Base-by-base conservation (phyloP, 345 rosid species). In the Tarenaya hassleriana region DNA sequence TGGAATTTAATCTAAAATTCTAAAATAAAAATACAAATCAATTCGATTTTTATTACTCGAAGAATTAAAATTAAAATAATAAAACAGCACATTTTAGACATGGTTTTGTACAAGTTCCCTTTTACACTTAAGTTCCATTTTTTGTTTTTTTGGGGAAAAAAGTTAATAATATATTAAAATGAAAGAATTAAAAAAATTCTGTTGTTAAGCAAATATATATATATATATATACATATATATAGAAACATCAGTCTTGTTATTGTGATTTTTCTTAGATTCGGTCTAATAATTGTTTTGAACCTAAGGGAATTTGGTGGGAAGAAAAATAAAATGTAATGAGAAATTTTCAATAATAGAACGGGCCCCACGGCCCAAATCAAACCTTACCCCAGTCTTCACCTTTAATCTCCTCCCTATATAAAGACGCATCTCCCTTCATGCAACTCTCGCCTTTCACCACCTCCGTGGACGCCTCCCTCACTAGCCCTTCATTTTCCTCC, bases 401-500 rank as follows among this genome's bases (percentile, higher is more conserved):
- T 31, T n/a, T 48, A 47, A 1, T 47, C 43, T 6, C 27, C 43
- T 31, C 4, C 66, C 72, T 86, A 86, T 89, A 83, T 62, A 83
- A 76, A 0, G 17, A 8, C 0, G 10, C 75, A 13, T 47, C 53
- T 11, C 58, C 60, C 1, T 46, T 48, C 86, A 72, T 57, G 75
- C 78, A 79, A 58, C 45, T 75, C 95, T 83, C 94, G 84, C 95
- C 34, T 66, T 68, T 37, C 67, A 63, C 55, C 49, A 35, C 43
- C 39, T 61, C 41, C 39, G 24, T 48, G 34, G 37, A 10, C 34
- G 13, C 27, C 58, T 21, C 64, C 58, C 53, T 42, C 10, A 1
- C 41, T 12, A 21, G 12, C 44, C 52, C 19, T 38, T 19, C 8
- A 56, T 61, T 52, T 52, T 62, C 60, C 40, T 52, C 14, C 47